Conservation (phyloP, 352 stramenopile genomes). For the Thraustotheca clavata region DNA sequence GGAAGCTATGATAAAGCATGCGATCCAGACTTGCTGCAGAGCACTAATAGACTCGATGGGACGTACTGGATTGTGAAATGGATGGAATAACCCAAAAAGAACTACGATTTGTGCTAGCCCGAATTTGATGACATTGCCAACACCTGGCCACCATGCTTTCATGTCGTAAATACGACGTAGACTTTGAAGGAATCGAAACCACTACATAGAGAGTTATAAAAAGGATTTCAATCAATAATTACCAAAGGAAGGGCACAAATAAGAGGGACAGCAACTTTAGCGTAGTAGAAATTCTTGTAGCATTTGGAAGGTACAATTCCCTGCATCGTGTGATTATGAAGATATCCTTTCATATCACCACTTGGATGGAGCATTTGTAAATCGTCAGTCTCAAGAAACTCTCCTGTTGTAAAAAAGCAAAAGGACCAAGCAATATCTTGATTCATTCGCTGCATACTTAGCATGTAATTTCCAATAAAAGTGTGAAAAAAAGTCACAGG, state of each 20-base stretch:
- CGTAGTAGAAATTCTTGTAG: constrained; percentile 82
- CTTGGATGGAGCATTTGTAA: constrained; percentile 2
- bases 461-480: constrained; percentile 85
- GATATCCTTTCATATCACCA: constrained; percentile 34
- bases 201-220: constrained; percentile 24
- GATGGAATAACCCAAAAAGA: constrained; percentile 81
- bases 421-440: constrained; percentile 90
- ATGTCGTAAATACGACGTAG: constrained; percentile 93
- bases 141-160: constrained; percentile 90
- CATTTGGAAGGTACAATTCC: constrained; percentile 19
- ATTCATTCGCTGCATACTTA: constrained; percentile 74
- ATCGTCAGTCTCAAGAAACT: constrained; percentile 67
- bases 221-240: not conserved
- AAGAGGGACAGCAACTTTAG: constrained; percentile 91
- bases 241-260: constrained; percentile 90
- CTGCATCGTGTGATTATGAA: constrained; percentile 21
- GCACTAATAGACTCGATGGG: constrained; percentile 6
- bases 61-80: constrained; percentile 40
- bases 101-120: constrained; percentile 73
- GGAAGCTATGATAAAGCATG: constrained; percentile 70
- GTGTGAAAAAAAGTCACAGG: constrained; percentile 92
- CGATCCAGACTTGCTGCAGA: constrained; percentile 53
- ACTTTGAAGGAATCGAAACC: constrained; percentile 96
- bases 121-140: constrained; percentile 96
- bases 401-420: constrained; percentile 92